Evolutionary conservation across 2,329 filamentous ascomycete genomes (phyloP), one percentile per base, ranked within the genome.

Genomic region (Xylaria multiplex): DNA sequence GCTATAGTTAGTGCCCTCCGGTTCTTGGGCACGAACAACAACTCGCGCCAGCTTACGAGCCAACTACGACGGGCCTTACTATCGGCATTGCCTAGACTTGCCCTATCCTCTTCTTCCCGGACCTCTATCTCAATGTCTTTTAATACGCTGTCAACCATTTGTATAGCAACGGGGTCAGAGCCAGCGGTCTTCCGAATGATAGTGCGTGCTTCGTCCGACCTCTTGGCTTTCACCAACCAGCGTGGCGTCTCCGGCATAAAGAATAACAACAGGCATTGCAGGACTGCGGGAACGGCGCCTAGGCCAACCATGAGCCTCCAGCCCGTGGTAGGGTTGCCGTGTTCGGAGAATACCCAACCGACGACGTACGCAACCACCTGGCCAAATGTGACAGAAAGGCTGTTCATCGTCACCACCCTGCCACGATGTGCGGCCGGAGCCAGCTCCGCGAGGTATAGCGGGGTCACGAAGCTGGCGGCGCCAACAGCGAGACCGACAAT

Each of bases 261-360:
- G 2, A 88, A 72, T 65, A 97, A 80, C 61, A 96, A 80, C 0
- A 83, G 76, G 5, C 88, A 86, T 77, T 97, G 95, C 3, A 93
- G 62, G 0, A 86, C 77, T 0, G 93, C 94, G 0, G 95, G 95
- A 30, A 91, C 68, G 8, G 91, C 91, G 0, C 94, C 95, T 0
- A 97, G 79, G 0, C 94, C 94, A 0, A 97, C 93, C 87, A 97
- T 94, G 90, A 92, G 96, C 56, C 93, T 84, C 94, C 95, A 98
- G 1, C 91, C 93, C 13, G 84, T 86, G 42, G 74, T 75, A 24
- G 77, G 72, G 64, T 80, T 77, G 0, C 82, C 86, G 64, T 82
- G 82, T 62, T 86, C 84, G 6, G 88, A 85, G 53, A 97, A 90
- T 0, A 84, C 78, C 91, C 92, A 97, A 1, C 95, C 95, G 6